These are phyloP conservation scores for Hanseniaspora guilliermondii DNA, from an alignment of 805 yeast genomes.

Conservation along the genomic window DNA sequence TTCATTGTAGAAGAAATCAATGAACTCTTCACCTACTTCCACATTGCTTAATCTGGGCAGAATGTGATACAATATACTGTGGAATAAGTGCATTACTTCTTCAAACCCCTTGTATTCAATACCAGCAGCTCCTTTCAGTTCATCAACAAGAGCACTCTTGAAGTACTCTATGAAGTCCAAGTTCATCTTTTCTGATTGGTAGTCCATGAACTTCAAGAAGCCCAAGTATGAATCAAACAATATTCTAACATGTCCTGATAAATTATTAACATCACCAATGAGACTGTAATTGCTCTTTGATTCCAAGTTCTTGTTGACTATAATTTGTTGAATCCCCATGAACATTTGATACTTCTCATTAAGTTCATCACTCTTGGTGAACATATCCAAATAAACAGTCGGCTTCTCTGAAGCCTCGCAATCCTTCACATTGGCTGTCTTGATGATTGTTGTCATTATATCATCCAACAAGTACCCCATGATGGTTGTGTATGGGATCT, in stretches of 20 bases:
- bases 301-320: background rate
- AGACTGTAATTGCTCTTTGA: background rate
- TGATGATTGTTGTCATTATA: background rate
- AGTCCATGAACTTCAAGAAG: background rate
- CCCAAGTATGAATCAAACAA: constrained; percentile 1
- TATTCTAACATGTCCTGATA: constrained; percentile 3
- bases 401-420: background rate
- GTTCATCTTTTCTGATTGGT: background rate
- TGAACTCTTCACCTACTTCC: constrained; percentile 5
- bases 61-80: background rate
- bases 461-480: constrained; percentile 7
- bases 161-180: constrained; percentile 1
- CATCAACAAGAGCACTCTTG: background rate
- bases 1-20: background rate
- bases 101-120: constrained; percentile 1
- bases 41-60: constrained; percentile 1
- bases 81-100: background rate
- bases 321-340: background rate
- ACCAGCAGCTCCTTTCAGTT: constrained; percentile 1
- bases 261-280: background rate
- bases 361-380: background rate
- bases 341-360: background rate
- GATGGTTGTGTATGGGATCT: constrained; percentile 6
- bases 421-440: background rate
- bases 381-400: background rate